phyloP scores from a whole-genome alignment of 345 rosid genomes.

The Jatropha curcas region DNA sequence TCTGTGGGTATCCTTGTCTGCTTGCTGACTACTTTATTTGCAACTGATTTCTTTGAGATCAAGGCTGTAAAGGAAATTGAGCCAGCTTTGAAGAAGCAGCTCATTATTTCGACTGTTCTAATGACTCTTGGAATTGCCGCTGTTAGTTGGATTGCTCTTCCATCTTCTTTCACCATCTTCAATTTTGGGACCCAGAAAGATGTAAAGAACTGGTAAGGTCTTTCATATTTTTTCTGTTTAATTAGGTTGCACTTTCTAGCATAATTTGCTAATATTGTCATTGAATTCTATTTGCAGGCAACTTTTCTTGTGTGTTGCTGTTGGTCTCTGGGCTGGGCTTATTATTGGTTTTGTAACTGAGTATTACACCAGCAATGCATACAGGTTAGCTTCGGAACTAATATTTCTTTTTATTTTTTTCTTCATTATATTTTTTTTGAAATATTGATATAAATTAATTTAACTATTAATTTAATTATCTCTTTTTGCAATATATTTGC shows the following conservation, averaged over 20 bases:
- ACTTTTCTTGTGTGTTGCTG: constrained; percentile 67
- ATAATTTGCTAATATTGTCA: not conserved
- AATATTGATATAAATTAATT: no score
- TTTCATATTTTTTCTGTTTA: not conserved
- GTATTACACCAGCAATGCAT: constrained; percentile 75
- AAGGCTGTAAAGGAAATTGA: constrained; percentile 71
- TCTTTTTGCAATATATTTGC: constrained; percentile 20
- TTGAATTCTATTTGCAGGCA: constrained; percentile 50
- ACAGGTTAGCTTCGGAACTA: constrained; percentile 38
- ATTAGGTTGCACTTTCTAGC: not conserved
- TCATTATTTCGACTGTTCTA: constrained; percentile 63
- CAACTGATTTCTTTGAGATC: constrained; percentile 73
- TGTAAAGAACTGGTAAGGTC: constrained; percentile 66
- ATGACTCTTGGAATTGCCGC: constrained; percentile 69
- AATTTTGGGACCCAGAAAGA: constrained; percentile 67
- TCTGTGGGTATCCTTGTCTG: constrained; percentile 71
- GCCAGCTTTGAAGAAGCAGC: constrained; percentile 69
- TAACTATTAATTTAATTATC: constrained; percentile 7
- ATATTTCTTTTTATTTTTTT: not conserved
- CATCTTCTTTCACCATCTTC: constrained; percentile 70
- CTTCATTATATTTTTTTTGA: no score
- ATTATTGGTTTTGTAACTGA: constrained; percentile 75
- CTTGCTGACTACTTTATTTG: constrained; percentile 70
- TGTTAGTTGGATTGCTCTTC: constrained; percentile 58
- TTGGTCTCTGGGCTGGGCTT: constrained; percentile 86